Percentiles rank a stretch among this genome's conserved stretches.
Conservation (phyloP, 495 filamentous ascomycete genomes). For the Penicillium lividum region DNA sequence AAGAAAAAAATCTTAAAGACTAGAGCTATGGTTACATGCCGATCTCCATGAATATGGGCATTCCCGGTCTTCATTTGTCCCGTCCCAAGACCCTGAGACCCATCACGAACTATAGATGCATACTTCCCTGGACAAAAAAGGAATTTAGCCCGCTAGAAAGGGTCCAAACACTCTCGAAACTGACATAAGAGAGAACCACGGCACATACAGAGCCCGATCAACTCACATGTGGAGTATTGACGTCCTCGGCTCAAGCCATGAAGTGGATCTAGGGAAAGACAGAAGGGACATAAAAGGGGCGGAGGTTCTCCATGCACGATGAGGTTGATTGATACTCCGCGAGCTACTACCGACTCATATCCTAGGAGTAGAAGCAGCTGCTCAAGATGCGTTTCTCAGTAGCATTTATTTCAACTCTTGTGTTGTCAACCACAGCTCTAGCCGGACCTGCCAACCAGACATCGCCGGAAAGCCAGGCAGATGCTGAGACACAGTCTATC, state of each 20-base stretch:
- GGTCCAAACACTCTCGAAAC: conserved; percentile 12
- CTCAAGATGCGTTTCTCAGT: conserved; percentile 36
- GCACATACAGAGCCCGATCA: conserved; percentile 10
- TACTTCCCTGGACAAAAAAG: conserved; percentile 14
- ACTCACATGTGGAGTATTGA: conserved; percentile 31
- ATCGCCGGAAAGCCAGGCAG: conserved; percentile 17
- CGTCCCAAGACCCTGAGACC: conserved; percentile 13
- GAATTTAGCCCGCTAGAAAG: conserved; percentile 18
- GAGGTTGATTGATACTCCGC: background rate
- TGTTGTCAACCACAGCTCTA: conserved; percentile 34
- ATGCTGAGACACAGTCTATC: conserved; percentile 11
- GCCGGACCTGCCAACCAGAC: conserved; percentile 24
- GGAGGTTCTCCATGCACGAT: background rate
- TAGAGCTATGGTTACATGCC: background rate
- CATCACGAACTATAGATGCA: conserved; percentile 2
- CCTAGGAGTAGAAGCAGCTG: conserved; percentile 5
- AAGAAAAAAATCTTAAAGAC: background rate
- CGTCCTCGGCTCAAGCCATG: conserved; percentile 25
- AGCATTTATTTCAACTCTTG: conserved; percentile 29
- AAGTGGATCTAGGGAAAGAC: conserved; percentile 11
- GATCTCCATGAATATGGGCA: conserved; percentile 6
- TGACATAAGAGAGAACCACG: conserved; percentile 16
- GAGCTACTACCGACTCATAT: background rate
- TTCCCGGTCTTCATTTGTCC: conserved; percentile 8
- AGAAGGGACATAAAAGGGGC: conserved; percentile 24